Conservation (phyloP, 306 rosid species). For the Cicer chorassanicum region DNA sequence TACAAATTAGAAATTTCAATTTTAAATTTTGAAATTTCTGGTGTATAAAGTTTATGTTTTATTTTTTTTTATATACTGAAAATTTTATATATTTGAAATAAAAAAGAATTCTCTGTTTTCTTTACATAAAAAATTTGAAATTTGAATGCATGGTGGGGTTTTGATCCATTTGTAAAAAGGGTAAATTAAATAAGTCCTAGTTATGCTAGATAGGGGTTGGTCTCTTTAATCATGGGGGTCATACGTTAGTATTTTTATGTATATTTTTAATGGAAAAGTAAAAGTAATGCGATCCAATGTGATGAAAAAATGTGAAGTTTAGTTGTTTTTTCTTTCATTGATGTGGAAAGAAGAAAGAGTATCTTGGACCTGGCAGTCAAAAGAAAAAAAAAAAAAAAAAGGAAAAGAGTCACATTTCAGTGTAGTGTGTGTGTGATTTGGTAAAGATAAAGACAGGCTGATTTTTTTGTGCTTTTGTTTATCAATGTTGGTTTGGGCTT, state of each 20-base stretch:
- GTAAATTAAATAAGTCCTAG: constrained; percentile 50
- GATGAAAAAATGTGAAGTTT: constrained; percentile 54
- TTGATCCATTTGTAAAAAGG: constrained; percentile 66
- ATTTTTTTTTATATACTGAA: too few species aligned
- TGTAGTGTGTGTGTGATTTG: constrained; percentile 44
- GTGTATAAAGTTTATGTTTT: too few species aligned
- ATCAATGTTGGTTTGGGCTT: constrained; percentile 49
- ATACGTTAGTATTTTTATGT: constrained; percentile 47
- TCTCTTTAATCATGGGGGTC: constrained; percentile 46
- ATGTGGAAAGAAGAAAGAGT: constrained; percentile 57
- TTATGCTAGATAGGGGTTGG: constrained; percentile 46
- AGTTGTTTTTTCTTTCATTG: constrained; percentile 38
- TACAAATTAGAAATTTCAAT: too few species aligned
- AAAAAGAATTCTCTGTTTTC: too few species aligned
- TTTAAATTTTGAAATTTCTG: too few species aligned
- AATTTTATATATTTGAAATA: too few species aligned
- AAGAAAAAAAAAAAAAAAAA: constrained; percentile 38
- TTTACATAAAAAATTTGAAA: too few species aligned
- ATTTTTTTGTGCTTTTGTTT: constrained; percentile 45
- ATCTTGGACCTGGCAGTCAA: constrained; percentile 82
- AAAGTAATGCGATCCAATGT: constrained; percentile 57
- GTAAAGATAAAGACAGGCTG: constrained; percentile 50
- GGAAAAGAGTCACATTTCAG: constrained; percentile 45
- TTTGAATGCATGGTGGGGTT: constrained; percentile 47
- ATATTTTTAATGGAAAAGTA: constrained; percentile 55